These are phyloP conservation scores for Leptosphaerulina australis DNA, from an alignment of 2,329 filamentous ascomycete genomes.

Conservation along the genomic window DNA sequence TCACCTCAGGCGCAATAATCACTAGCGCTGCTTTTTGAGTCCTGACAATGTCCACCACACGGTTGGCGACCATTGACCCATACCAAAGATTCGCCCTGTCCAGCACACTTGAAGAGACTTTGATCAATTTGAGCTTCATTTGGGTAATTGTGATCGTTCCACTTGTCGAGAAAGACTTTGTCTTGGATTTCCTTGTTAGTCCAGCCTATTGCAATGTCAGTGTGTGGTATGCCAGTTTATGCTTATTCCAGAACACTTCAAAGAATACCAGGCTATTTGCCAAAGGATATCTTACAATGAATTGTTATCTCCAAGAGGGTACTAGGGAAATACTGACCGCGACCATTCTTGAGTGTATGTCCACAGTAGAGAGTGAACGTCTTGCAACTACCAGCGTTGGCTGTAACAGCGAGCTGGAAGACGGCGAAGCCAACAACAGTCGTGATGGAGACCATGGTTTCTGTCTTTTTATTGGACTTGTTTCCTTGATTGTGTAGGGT, in stretches of 20 bases:
- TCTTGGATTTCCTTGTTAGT: no score
- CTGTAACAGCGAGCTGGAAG: neutral
- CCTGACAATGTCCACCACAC: neutral
- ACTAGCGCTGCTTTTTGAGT: neutral
- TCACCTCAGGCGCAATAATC: neutral
- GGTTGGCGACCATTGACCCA: neutral
- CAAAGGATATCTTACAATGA: no score
- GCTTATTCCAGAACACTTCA: no score
- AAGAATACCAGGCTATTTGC: no score
- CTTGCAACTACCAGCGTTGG: neutral
- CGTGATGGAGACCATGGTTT: neutral
- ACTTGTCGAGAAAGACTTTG: neutral
- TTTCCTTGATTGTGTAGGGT: neutral
- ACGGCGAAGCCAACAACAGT: neutral
- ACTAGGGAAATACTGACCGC: no score
- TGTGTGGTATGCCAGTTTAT: no score
- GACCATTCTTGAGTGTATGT: no score
- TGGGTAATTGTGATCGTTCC: neutral
- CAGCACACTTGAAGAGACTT: neutral
- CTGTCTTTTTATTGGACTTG: no score
- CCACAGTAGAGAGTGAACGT: no score
- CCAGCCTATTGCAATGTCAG: no score
- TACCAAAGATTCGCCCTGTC: neutral
- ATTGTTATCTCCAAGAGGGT: no score
- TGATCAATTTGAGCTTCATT: neutral